Percentiles rank a stretch among this genome's conserved stretches.
These are phyloP conservation scores for Aleurites moluccanus DNA, from an alignment of 441 rosid species.

Conservation along the genomic window DNA sequence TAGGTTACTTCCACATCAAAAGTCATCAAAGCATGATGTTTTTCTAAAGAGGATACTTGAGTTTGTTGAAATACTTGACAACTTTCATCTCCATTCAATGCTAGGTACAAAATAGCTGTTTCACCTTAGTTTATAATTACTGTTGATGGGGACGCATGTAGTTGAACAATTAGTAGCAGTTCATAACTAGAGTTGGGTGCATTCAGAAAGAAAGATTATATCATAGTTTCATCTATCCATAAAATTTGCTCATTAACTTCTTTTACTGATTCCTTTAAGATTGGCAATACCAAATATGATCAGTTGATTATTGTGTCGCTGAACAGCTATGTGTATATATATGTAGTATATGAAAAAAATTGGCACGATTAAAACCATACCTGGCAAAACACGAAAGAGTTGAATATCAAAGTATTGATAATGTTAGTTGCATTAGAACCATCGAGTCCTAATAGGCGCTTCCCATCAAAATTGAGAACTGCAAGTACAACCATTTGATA, in stretches of 20 bases:
- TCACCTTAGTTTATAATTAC: not conserved
- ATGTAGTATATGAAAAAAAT: no score
- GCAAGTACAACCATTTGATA: conserved; percentile 43
- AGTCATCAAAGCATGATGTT: not conserved
- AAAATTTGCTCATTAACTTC: not conserved
- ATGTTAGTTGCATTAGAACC: conserved; percentile 34
- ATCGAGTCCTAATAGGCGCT: conserved; percentile 39
- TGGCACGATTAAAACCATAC: conserved; percentile 34
- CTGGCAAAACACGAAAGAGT: conserved; percentile 56
- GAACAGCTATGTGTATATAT: not conserved
- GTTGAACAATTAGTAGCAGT: not conserved
- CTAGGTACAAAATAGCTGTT: not conserved
- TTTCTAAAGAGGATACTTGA: not conserved
- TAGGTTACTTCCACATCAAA: not conserved
- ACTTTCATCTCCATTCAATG: not conserved
- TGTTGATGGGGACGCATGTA: not conserved
- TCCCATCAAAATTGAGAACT: conserved; percentile 48
- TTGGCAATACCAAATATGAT: not conserved
- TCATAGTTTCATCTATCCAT: not conserved
- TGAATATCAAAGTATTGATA: conserved; percentile 60
- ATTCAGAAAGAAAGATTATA: not conserved
- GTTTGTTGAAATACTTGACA: not conserved
- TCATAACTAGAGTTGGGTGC: not conserved
- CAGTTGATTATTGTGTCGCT: not conserved
- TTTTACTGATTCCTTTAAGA: not conserved